Evolutionary conservation across 495 filamentous ascomycete genomes (phyloP).

Genomic region (Achaetomiella virescens): DNA sequence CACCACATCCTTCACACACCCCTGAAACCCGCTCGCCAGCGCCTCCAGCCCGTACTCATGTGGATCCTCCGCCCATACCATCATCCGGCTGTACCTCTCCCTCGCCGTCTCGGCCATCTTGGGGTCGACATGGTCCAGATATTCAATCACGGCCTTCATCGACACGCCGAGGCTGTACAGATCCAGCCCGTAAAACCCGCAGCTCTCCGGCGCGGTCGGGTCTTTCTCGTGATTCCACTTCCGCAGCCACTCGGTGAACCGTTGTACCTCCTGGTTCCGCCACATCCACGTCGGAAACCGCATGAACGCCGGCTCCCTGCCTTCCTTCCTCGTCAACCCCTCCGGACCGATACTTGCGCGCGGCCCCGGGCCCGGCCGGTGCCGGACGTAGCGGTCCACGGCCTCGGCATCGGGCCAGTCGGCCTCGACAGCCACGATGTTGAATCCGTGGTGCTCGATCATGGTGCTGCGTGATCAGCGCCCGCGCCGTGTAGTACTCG

Average conservation of each 20-base stretch:
- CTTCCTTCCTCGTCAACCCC: conserved; percentile 13
- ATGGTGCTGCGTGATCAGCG: conserved; percentile 51
- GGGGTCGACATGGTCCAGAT: conserved; percentile 46
- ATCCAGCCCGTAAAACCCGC: conserved; percentile 51
- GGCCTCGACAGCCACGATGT: conserved; percentile 50
- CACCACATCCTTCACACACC: conserved; percentile 46
- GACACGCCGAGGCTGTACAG: conserved; percentile 50
- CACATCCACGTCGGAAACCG: conserved; percentile 61
- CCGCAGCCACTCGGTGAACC: conserved; percentile 54
- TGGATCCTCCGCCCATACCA: conserved; percentile 49
- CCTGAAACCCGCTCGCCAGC: conserved; percentile 36
- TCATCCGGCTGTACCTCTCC: conserved; percentile 42
- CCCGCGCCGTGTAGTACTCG: conserved; percentile 52
- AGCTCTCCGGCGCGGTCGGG: conserved; percentile 24
- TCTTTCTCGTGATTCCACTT: conserved; percentile 36
- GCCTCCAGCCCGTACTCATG: conserved; percentile 46
- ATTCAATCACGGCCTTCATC: conserved; percentile 47
- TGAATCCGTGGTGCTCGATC: conserved; percentile 49
- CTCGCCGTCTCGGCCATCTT: conserved; percentile 42
- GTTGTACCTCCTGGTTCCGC: conserved; percentile 51
- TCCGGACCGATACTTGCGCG: conserved; percentile 24
- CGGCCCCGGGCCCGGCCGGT: conserved; percentile 31
- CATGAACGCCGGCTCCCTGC: conserved; percentile 40
- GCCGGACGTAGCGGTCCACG: conserved; percentile 52
- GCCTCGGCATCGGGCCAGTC: conserved; percentile 57